phyloP scores from a whole-genome alignment of 2,329 filamentous ascomycete species.

The Apiospora marii region DNA sequence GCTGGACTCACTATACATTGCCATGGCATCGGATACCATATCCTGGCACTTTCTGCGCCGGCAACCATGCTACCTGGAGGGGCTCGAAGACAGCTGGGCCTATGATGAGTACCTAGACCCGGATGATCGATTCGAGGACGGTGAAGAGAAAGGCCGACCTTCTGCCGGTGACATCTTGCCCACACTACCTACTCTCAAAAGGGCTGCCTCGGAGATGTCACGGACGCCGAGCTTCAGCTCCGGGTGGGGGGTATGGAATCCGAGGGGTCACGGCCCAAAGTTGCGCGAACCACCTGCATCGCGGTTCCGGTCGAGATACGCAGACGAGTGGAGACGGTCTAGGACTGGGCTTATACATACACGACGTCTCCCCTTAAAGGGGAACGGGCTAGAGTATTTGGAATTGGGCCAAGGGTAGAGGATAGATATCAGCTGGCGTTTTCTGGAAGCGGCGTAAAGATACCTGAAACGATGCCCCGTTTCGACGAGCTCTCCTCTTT shows the following conservation, averaged over 20 bases:
- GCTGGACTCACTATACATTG: slow-evolving; percentile 67
- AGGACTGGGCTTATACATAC: slow-evolving; percentile 30
- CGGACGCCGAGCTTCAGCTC: slow-evolving; percentile 56
- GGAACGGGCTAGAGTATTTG: not conserved
- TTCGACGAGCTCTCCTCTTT: not conserved
- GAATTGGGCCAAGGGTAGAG: slow-evolving; percentile 6
- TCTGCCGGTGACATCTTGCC: slow-evolving; percentile 57
- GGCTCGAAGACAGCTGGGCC: slow-evolving; percentile 63
- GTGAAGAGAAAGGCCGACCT: slow-evolving; percentile 47
- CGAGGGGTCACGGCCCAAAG: slow-evolving; percentile 46
- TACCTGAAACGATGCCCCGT: slow-evolving; percentile 6
- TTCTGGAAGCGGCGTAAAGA: slow-evolving; percentile 9
- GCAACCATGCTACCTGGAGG: slow-evolving; percentile 57
- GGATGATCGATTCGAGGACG: slow-evolving; percentile 46
- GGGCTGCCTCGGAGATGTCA: slow-evolving; percentile 61
- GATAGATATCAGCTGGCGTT: slow-evolving; percentile 10
- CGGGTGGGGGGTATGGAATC: slow-evolving; percentile 37
- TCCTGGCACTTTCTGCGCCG: slow-evolving; percentile 62
- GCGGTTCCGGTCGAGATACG: slow-evolving; percentile 50
- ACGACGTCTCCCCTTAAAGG: no score
- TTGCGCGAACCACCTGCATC: slow-evolving; percentile 49
- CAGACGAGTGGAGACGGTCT: slow-evolving; percentile 49
- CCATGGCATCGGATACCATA: slow-evolving; percentile 61
- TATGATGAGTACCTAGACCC: slow-evolving; percentile 60
- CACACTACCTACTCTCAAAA: slow-evolving; percentile 54